Evolutionary conservation across 768 basidiomycete species (phyloP).

Genomic region (Mycena capillaripes): DNA sequence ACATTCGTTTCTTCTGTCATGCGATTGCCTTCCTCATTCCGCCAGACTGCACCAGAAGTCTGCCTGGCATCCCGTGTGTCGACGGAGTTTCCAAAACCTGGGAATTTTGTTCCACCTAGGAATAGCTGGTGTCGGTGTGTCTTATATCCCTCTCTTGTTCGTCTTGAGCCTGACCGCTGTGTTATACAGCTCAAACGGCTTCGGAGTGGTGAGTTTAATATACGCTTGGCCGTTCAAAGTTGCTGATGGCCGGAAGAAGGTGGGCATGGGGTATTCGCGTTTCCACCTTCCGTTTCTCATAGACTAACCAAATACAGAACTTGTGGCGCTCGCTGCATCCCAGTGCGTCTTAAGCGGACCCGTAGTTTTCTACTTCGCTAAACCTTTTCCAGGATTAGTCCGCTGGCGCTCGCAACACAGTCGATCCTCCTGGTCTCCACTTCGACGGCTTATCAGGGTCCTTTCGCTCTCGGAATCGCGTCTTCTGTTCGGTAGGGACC

Average conservation of each 20-base stretch:
- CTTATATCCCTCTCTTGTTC: too few relatives aligned
- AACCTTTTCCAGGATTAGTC: not conserved
- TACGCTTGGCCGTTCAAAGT: not conserved
- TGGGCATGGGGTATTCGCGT: not conserved
- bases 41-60: not conserved
- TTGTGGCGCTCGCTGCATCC: not conserved
- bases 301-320: not conserved
- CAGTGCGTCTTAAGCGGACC: not conserved
- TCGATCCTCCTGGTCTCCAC: not conserved
- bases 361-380: not conserved
- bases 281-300: not conserved
- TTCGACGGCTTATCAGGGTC: not conserved
- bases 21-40: not conserved
- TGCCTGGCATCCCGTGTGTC: conserved; percentile 5
- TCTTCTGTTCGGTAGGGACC: not conserved
- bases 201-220: not conserved
- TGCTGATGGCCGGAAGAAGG: not conserved
- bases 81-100: conserved; percentile 7
- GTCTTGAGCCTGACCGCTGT: not conserved
- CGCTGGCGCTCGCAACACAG: not conserved
- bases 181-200: not conserved
- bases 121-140: not conserved
- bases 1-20: not conserved
- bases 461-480: not conserved
- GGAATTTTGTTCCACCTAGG: not conserved